These are phyloP conservation scores for Fusarium cicatricum DNA, from an alignment of 2,329 filamentous ascomycete species.

Conservation along the genomic window DNA sequence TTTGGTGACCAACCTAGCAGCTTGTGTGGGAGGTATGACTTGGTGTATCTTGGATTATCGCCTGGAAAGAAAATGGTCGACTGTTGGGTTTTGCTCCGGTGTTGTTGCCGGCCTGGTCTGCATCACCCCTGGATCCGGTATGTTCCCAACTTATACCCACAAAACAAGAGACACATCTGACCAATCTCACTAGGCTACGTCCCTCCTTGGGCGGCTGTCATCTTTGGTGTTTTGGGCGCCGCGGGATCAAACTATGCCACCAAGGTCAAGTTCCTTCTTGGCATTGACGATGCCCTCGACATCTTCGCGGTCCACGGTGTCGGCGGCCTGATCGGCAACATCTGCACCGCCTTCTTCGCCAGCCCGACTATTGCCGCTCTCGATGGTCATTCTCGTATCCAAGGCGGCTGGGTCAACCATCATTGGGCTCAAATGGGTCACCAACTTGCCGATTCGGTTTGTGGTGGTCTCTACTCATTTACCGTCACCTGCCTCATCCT, in stretches of 20 bases:
- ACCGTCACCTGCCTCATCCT: conserved; percentile 79
- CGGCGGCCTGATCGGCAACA: conserved; percentile 80
- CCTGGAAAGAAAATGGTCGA: conserved; percentile 90
- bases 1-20: conserved; percentile 85
- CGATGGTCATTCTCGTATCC: conserved; percentile 72
- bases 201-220: conserved; percentile 82
- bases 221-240: conserved; percentile 81
- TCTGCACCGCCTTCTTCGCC: conserved; percentile 83
- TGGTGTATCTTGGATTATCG: conserved; percentile 92
- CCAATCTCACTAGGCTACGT: conserved; percentile 65
- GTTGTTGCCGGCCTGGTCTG: conserved; percentile 87
- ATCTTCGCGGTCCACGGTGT: conserved; percentile 87
- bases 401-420: conserved; percentile 83
- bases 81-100: conserved; percentile 91
- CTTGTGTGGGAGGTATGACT: conserved; percentile 84
- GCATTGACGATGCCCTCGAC: conserved; percentile 85
- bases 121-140: conserved; percentile 86
- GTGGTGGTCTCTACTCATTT: conserved; percentile 82
- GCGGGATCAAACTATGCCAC: conserved; percentile 87
- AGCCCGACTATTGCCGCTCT: conserved; percentile 85
- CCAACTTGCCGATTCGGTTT: conserved; percentile 82
- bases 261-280: conserved; percentile 85
- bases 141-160: conserved; percentile 26
- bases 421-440: conserved; percentile 86
- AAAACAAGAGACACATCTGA: conserved; percentile 18